Evolutionary conservation across 495 filamentous ascomycete species (phyloP), one percentile per base, ranked within the genome.

Genomic region (Hypoxylon perforatum): DNA sequence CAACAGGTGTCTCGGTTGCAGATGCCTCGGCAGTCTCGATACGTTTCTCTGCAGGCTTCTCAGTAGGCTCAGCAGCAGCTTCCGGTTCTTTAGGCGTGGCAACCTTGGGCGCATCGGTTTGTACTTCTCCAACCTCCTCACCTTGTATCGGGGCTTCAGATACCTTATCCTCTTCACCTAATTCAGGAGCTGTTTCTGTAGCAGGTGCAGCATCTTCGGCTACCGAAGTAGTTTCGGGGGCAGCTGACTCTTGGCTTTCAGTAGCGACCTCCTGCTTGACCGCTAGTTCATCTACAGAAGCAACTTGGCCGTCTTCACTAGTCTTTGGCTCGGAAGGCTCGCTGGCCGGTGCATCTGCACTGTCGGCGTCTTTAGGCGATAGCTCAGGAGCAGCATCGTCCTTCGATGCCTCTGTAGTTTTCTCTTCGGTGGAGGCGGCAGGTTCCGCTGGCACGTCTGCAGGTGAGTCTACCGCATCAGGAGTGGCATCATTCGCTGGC

Each of bases 201-300:
- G 15, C 3, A 7, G 22, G 50, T 15, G 48, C 30, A 21, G 23
- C 47, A 30, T 50, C 48, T 15, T 56, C 35, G 12, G 12, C 33
- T 9, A 28, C 21, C 39, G 42, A 41, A 42, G 39, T 41, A 18
- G 46, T 30, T 39, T 63, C 62, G 17, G 36, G 23, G 44, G 10
- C 36, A 28, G 30, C 21, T 9, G 42, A 19, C n/a, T 54, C 11
- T 28, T 21, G n/a, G 4, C 23, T 42, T n/a, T 44, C 47, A 33
- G 59, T 14, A 38, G 17, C 41, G 12, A 21, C 46, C 21, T 47
- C 55, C 21, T 69, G 17, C 22, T 51, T 35, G 25, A 11, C 46
- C 30, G 23, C 57, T 19, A 22, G 36, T 15, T 35, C 15, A 4
- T 51, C 46, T 8, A 9, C 15, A 35, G 57, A 35, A 51, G 21